Percentiles rank a stretch among this genome's conserved stretches.
These are phyloP conservation scores for Coelastrella sp. DNA, from an alignment of 139 green algal genomes.

Conservation along the genomic window DNA sequence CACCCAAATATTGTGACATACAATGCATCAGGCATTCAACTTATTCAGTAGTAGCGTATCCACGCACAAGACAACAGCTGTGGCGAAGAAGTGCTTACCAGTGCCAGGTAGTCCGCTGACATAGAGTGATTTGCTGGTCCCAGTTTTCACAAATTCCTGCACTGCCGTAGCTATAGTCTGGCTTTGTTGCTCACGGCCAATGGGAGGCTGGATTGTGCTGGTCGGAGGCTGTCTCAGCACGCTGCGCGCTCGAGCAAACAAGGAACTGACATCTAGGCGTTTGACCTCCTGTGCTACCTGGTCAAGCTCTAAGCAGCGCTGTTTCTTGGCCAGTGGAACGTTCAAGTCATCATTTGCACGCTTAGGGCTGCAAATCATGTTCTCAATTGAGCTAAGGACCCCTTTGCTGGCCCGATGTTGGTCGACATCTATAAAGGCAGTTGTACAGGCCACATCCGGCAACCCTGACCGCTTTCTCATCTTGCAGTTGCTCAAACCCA, in stretches of 20 bases:
- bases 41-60: no score
- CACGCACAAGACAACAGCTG: neutral
- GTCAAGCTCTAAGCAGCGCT: slow-evolving; percentile 31
- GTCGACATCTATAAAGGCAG: slow-evolving; percentile 16
- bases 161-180: neutral
- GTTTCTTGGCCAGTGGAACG: slow-evolving; percentile 28
- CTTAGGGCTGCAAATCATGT: neutral
- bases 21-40: no score
- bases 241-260: slow-evolving; percentile 19
- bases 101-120: slow-evolving; percentile 42
- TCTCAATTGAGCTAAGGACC: slow-evolving; percentile 28
- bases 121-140: slow-evolving; percentile 21
- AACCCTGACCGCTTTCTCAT: neutral
- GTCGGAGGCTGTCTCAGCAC: slow-evolving; percentile 30
- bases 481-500: neutral
- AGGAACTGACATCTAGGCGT: slow-evolving; percentile 13
- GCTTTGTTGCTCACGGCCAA: slow-evolving; percentile 35
- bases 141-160: neutral
- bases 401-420: slow-evolving; percentile 1
- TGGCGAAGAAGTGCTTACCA: slow-evolving; percentile 8
- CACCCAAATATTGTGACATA: neutral
- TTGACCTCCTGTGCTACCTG: neutral
- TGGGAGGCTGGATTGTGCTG: neutral
- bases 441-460: neutral
- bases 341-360: neutral